Evolutionary conservation across 106 monocot species (phyloP).

Genomic region (Xerophyta viscosa): DNA sequence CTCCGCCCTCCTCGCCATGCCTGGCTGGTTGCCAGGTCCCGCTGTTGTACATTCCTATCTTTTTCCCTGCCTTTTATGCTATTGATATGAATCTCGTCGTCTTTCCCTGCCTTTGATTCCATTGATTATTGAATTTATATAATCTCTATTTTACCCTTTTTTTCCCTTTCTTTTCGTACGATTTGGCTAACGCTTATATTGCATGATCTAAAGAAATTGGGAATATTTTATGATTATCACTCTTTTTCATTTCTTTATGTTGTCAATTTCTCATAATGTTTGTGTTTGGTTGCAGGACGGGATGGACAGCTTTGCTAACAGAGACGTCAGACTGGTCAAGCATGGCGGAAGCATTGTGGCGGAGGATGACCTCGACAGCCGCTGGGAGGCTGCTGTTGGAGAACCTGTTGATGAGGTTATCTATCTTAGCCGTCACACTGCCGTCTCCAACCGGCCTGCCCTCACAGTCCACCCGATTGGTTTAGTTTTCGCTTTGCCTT

Average conservation of each 20-base stretch:
- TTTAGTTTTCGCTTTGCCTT: slow-evolving; percentile 18
- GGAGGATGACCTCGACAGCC: slow-evolving; percentile 78
- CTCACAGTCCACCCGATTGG: slow-evolving; percentile 97
- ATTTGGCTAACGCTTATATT: too few relatives aligned
- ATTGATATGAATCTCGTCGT: too few relatives aligned
- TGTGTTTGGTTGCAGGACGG: slow-evolving; percentile 24
- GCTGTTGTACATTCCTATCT: slow-evolving; percentile 16
- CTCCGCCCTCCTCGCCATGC: slow-evolving; percentile 86
- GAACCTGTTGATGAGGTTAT: slow-evolving; percentile 79
- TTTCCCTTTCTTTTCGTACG: too few relatives aligned
- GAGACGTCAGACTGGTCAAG: slow-evolving; percentile 58
- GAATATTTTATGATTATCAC: too few relatives aligned
- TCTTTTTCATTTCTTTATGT: not conserved
- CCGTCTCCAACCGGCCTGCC: slow-evolving; percentile 71
- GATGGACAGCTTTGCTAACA: slow-evolving; percentile 64
- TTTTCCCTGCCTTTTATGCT: not conserved
- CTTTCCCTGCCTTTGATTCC: too few relatives aligned
- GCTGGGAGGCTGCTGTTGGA: slow-evolving; percentile 77
- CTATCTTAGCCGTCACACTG: slow-evolving; percentile 86
- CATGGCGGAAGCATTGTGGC: slow-evolving; percentile 65
- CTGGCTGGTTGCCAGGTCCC: slow-evolving; percentile 78
- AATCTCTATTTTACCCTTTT: too few relatives aligned
- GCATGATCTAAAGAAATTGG: too few relatives aligned
- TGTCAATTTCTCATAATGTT: not conserved
- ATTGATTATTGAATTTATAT: too few relatives aligned